Evolutionary conservation across 1,139 yeast species (phyloP).

Genomic region (Debaryomycetaceae sp.): DNA sequence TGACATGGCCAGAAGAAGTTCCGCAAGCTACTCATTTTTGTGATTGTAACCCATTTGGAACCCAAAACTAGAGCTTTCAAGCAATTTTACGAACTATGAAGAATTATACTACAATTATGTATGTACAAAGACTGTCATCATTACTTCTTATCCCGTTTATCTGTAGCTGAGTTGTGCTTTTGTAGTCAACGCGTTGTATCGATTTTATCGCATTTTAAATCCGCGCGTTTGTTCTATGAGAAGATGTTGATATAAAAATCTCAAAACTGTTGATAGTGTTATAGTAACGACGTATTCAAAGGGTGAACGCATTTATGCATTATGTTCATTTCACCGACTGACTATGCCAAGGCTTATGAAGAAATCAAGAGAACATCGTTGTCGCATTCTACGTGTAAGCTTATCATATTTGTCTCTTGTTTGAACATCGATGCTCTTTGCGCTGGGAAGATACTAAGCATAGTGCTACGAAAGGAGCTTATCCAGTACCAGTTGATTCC

Average conservation of each 20-base stretch:
- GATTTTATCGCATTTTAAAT: not conserved
- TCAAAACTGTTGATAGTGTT: not conserved
- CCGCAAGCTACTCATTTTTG: constrained; percentile 33
- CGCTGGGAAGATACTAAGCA: constrained; percentile 74
- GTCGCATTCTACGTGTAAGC: constrained; percentile 85
- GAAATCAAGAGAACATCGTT: constrained; percentile 60
- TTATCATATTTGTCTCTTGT: constrained; percentile 87
- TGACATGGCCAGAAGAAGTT: constrained; percentile 37
- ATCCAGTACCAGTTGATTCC: constrained; percentile 89
- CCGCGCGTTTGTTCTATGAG: constrained; percentile 2
- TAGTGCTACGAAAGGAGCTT: constrained; percentile 71
- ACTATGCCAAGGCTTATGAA: constrained; percentile 57
- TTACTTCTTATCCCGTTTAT: too few species aligned
- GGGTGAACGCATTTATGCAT: not conserved
- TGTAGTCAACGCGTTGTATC: not conserved
- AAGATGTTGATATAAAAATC: not conserved
- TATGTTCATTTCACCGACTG: constrained; percentile 65
- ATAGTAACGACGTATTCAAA: not conserved
- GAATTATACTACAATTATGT: too few species aligned
- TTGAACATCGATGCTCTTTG: constrained; percentile 90
- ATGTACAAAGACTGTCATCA: too few species aligned
- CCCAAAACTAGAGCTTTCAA: too few species aligned
- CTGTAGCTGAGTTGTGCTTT: too few species aligned
- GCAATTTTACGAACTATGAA: too few species aligned
- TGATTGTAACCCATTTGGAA: constrained; percentile 6